Base-by-base conservation (phyloP, 2,329 filamentous ascomycete species). In the Aspergillus sp. region DNA sequence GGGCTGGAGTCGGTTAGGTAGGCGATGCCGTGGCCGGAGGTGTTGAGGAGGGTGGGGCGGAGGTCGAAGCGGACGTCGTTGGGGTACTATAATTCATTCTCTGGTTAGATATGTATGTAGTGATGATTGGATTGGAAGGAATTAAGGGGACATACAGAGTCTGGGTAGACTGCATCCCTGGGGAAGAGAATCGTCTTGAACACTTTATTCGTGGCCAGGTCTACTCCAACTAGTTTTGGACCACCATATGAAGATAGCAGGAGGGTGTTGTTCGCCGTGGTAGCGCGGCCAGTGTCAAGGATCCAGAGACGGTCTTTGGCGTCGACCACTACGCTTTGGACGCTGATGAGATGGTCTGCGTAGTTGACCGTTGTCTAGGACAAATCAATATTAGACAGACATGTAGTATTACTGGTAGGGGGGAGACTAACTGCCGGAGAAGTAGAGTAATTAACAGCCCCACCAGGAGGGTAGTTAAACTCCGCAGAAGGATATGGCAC, bases 31-130 rank as follows among this genome's bases (percentile, higher is more conserved):
- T 50, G 7, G 25, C 47, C n/a, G 15, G 47, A 50, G n/a, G 23
- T 30, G 25, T 28, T 10, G 25, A 10, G 17, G 9, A 50, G 47
- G 13, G 17, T 3, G n/a, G 47, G 15, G 17, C 47, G 47, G 25
- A 50, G 47, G 5, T 50, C 47, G 25, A 50, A 50, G 15, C 47
- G 47, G n/a, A 50, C 47, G 47, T 32, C 47, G 47, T 50, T 50
- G 28, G 47, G 47, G 8, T 50, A 50, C 47, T 50, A 2, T 19
- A 13, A 5, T 17, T 7, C 15, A 10, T 10, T 19, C 4, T 15
- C 1, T 6, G 4, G 25, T 50, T 30, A 50, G 25, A 19, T 28
- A 12, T 6, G 8, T 28, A 12, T 6, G 8, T 17, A 32, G 13
- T 21, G 6, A 17, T 15, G 9, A 1, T 30, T 4, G 4, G 25